Evolutionary conservation across 2,329 filamentous ascomycete genomes (phyloP), one percentile per base, ranked within the genome.

Genomic region (Rugonectria rugulosa): DNA sequence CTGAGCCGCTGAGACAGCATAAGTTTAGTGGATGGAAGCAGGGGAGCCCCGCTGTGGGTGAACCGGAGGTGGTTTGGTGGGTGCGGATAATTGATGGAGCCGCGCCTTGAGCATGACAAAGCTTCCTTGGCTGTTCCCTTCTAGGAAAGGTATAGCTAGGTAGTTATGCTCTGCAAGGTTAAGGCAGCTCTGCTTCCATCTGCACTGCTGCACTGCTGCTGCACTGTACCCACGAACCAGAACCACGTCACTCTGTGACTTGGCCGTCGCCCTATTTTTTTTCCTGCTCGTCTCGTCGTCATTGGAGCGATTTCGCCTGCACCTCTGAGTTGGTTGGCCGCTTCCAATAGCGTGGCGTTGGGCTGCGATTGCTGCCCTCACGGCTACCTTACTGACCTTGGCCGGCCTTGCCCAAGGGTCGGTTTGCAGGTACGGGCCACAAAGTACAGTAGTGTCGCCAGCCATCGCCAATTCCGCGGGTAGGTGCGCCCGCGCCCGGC

Each of bases 11-110:
- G n/a, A n/a, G n/a, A n/a, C n/a, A n/a, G n/a, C 24, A 27, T 27
- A 27, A n/a, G n/a, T n/a, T n/a, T n/a, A n/a, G n/a, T n/a, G n/a
- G n/a, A n/a, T n/a, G n/a, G n/a, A n/a, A n/a, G n/a, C n/a, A n/a
- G n/a, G n/a, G n/a, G n/a, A n/a, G n/a, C n/a, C n/a, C n/a, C n/a
- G n/a, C n/a, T n/a, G n/a, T n/a, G n/a, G n/a, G n/a, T n/a, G n/a
- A n/a, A n/a, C n/a, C n/a, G n/a, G n/a, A n/a, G n/a, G n/a, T n/a
- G 12, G 11, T 14, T 14, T 32, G 29, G 29, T 12, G 6, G 7
- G 19, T 11, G 20, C 37, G 52, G 51, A 58, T 54, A 58, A 58
- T 58, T 51, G 40, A 58, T 55, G 54, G 45, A 50, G 40, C 55
- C 55, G 54, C 55, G 32, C 19, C 34, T n/a, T n/a, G 19, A 56